phyloP scores from a whole-genome alignment of 306 rosid genomes.

The Styphnolobium japonicum region DNA sequence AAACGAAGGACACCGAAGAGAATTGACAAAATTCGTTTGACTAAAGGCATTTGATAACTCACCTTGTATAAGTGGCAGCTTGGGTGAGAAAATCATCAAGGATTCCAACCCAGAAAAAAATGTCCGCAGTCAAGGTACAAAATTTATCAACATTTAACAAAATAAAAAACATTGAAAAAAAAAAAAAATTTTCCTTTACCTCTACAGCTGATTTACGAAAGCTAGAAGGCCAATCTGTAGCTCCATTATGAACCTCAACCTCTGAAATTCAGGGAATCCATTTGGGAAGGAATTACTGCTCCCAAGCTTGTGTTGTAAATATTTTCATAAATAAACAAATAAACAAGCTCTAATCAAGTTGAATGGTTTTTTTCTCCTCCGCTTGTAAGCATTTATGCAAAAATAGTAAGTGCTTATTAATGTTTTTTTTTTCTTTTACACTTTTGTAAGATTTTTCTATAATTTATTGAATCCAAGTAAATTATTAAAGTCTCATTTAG shows the following conservation, averaged over 20 bases:
- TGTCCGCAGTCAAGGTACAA: conserved; percentile 46
- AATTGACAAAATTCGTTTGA: background rate
- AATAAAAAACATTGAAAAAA: background rate
- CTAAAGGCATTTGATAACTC: conserved; percentile 17
- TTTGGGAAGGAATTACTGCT: conserved; percentile 31
- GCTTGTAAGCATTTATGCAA: too few species aligned
- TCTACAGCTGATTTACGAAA: conserved; percentile 44
- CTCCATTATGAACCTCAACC: conserved; percentile 33
- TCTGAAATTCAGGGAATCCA: conserved; percentile 30
- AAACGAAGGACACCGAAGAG: background rate
- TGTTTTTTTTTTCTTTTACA: too few species aligned
- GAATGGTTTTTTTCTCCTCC: too few species aligned
- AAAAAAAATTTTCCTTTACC: conserved; percentile 38
- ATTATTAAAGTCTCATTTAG: too few species aligned
- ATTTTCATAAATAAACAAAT: too few species aligned
- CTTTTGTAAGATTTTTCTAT: too few species aligned
- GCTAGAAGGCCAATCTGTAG: conserved; percentile 39
- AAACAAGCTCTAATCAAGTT: too few species aligned
- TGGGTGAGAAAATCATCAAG: conserved; percentile 54
- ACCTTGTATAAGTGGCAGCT: conserved; percentile 39
- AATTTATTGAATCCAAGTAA: too few species aligned
- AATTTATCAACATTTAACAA: conserved; percentile 13
- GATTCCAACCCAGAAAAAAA: conserved; percentile 58
- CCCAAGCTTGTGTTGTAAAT: conserved; percentile 22
- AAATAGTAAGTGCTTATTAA: too few species aligned